Percentiles rank a stretch among this genome's conserved stretches.
Evolutionary conservation across 2,329 filamentous ascomycete species (phyloP).

Genomic region (Penicillium sp.): DNA sequence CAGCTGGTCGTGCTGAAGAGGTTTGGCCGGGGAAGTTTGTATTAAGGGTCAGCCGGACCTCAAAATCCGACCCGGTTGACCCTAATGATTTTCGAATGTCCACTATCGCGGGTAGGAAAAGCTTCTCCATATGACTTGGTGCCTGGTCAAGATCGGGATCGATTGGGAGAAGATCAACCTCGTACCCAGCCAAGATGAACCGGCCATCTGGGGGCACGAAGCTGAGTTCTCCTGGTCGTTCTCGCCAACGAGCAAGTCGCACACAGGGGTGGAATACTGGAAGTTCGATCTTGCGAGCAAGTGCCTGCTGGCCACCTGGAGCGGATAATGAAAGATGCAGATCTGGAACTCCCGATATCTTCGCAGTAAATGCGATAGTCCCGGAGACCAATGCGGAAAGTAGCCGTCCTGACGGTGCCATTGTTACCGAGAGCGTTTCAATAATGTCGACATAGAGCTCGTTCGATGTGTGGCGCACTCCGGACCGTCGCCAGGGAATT

Average conservation of each 20-base stretch:
- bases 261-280: constrained; percentile 98
- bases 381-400: constrained; percentile 87
- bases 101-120: constrained; percentile 81
- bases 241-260: constrained; percentile 84
- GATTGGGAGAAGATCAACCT: constrained; percentile 84
- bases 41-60: constrained; percentile 76
- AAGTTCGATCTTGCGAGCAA: constrained; percentile 76
- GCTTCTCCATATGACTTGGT: constrained; percentile 59
- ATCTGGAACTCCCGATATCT: constrained; percentile 93
- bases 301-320: constrained; percentile 77
- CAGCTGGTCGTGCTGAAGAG: constrained; percentile 44
- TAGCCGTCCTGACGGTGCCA: constrained; percentile 87
- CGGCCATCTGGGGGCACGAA: constrained; percentile 94
- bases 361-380: constrained; percentile 91
- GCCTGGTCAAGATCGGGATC: constrained; percentile 61
- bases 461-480: constrained; percentile 94
- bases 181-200: constrained; percentile 92
- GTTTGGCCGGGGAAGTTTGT: constrained; percentile 63
- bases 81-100: constrained; percentile 84
- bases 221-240: constrained; percentile 86
- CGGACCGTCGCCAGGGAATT: constrained; percentile 87
- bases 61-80: constrained; percentile 77
- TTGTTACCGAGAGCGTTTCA: constrained; percentile 82
- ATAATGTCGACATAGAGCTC: constrained; percentile 96
- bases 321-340: constrained; percentile 79